phyloP scores from a whole-genome alignment of 1,139 yeast species.

The Taphrina betulina region DNA sequence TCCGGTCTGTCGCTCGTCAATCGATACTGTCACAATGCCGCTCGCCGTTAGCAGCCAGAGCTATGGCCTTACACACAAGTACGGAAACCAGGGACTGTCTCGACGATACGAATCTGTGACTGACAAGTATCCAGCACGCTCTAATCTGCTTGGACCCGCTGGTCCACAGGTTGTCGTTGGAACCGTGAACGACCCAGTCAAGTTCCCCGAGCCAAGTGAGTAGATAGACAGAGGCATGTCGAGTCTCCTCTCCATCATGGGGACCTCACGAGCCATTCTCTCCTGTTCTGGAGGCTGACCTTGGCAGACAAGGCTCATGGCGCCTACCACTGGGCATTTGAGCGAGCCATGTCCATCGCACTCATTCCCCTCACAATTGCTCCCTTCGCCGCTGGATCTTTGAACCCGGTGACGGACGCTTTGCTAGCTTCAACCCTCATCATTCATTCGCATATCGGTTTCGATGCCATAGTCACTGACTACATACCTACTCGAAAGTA shows the following conservation, averaged over 20 bases:
- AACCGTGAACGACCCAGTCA: constrained; percentile 72
- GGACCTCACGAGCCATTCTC: too few species aligned
- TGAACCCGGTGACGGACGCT: constrained; percentile 70
- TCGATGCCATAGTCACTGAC: constrained; percentile 82
- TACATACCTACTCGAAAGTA: constrained; percentile 83
- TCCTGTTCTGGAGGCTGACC: background rate
- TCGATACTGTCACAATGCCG: constrained; percentile 14
- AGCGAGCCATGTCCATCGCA: constrained; percentile 63
- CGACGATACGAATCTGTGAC: background rate
- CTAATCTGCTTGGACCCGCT: constrained; percentile 32
- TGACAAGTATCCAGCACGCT: constrained; percentile 22
- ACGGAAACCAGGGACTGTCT: background rate
- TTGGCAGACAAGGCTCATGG: constrained; percentile 56
- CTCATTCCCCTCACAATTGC: constrained; percentile 71
- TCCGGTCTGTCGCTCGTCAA: constrained; percentile 10
- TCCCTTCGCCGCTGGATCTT: constrained; percentile 68
- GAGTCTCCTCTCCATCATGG: too few species aligned
- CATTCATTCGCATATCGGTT: constrained; percentile 76
- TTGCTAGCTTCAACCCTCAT: constrained; percentile 61
- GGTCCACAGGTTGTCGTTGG: constrained; percentile 64
- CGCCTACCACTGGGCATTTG: constrained; percentile 86
- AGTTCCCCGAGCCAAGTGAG: constrained; percentile 59
- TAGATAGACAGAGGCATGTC: background rate
- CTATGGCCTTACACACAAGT: constrained; percentile 18
- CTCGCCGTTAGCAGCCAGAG: constrained; percentile 4